Conservation (phyloP, 78 protist species). For the Dictyostelium capitatum region DNA sequence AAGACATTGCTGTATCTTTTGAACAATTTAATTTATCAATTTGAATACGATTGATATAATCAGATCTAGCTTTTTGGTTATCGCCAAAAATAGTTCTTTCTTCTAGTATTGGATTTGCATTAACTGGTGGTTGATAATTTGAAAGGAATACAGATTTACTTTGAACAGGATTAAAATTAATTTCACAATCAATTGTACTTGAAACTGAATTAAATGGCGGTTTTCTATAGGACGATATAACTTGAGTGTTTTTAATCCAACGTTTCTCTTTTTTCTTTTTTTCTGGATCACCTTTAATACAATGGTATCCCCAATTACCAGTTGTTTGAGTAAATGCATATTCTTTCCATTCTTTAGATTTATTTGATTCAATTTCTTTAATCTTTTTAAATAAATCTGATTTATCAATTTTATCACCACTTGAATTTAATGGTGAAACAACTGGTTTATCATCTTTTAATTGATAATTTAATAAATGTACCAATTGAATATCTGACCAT, state of each 20-base stretch:
- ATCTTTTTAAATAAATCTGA: background rate
- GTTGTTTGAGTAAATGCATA: constrained; percentile 7
- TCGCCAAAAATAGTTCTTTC: constrained; percentile 19
- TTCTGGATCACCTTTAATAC: constrained; percentile 3
- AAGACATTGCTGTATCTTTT: background rate
- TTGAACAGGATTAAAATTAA: background rate
- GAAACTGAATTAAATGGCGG: constrained; percentile 16
- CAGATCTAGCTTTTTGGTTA: background rate
- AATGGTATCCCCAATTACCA: constrained; percentile 20
- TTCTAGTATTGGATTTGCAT: background rate
- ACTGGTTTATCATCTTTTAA: constrained; percentile 6
- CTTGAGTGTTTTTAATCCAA: background rate
- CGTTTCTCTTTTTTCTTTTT: constrained; percentile 26
- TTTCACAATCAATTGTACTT: constrained; percentile 1
- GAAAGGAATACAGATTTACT: constrained; percentile 8
- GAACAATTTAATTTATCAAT: background rate
- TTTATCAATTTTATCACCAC: background rate
- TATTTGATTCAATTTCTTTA: background rate
- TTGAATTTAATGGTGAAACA: background rate
- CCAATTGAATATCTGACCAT: constrained; percentile 31
- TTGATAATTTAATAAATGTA: constrained; percentile 20
- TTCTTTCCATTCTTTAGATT: background rate
- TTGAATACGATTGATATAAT: constrained; percentile 5
- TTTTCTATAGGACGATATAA: constrained; percentile 28
- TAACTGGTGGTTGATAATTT: constrained; percentile 6